Evolutionary conservation across 2,329 filamentous ascomycete species (phyloP).

Genomic region (Botrytis fragariae): DNA sequence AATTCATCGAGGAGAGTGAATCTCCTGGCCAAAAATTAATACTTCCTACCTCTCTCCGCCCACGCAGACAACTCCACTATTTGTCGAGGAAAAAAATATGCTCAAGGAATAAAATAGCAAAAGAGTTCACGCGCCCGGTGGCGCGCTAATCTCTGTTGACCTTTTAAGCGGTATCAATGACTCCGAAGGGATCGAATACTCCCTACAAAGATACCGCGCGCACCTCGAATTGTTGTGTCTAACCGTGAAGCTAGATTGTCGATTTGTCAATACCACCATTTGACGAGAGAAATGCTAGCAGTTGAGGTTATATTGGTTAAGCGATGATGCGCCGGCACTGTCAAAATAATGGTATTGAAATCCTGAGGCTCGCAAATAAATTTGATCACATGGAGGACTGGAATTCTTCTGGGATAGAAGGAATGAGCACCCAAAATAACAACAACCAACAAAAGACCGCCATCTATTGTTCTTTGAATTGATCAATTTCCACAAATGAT

Average conservation of each 20-base stretch:
- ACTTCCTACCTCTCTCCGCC: not conserved
- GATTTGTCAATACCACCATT: conserved; percentile 10
- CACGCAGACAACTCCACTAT: not conserved
- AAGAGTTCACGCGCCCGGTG: not conserved
- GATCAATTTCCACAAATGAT: not conserved
- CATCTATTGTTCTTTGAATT: not conserved
- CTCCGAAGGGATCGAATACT: conserved; percentile 9
- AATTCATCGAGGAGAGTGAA: not conserved
- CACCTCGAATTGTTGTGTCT: conserved; percentile 4
- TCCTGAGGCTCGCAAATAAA: not conserved
- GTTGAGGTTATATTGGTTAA: not conserved
- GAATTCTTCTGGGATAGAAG: not conserved
- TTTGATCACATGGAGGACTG: not conserved
- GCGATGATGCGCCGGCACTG: not conserved
- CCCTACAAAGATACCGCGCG: conserved; percentile 2
- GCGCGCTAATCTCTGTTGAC: not conserved
- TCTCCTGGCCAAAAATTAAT: not conserved
- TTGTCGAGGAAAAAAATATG: not conserved
- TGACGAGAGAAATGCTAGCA: not conserved
- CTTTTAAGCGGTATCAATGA: not conserved
- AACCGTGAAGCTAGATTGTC: not conserved
- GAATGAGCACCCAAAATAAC: not conserved
- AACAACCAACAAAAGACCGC: not conserved
- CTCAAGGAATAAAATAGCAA: not conserved
- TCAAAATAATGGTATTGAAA: not conserved